Evolutionary conservation across 2,329 filamentous ascomycete species (phyloP).

Genomic region (Diaporthe sp.): DNA sequence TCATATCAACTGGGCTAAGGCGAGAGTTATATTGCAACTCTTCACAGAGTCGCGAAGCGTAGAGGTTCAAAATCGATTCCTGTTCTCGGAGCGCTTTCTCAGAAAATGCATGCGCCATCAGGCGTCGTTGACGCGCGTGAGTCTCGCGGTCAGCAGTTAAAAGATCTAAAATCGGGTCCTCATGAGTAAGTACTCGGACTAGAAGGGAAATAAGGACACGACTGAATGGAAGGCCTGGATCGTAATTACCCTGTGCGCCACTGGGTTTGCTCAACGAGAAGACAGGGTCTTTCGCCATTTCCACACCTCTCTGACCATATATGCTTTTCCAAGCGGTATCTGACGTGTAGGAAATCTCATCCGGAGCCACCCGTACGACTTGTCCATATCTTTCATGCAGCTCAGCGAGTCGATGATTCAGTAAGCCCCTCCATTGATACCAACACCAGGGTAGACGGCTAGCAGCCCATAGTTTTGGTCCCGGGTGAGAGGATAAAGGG

Average conservation of each 20-base stretch:
- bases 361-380: not conserved
- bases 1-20: not conserved
- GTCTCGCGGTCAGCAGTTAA: conserved; percentile 7
- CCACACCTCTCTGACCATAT: not conserved
- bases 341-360: conserved; percentile 9
- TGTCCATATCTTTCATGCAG: not conserved
- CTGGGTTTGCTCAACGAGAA: conserved; percentile 4
- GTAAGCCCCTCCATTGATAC: conserved; percentile 10
- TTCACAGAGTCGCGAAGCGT: not conserved
- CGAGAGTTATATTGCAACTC: not conserved
- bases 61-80: not conserved
- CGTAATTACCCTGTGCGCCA: not conserved
- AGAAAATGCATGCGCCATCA: conserved; percentile 1
- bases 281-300: not conserved
- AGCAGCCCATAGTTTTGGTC: not conserved
- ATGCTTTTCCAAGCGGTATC: conserved; percentile 7
- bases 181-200: not conserved
- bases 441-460: conserved; percentile 9
- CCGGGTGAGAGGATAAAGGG: not conserved
- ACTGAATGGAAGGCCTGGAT: fast-evolving
- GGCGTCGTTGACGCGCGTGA: not conserved
- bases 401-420: not conserved
- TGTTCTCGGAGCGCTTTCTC: conserved; percentile 3
- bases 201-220: fast-evolving
- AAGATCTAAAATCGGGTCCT: not conserved